These are phyloP conservation scores for Bombardia bombarda DNA, from an alignment of 495 filamentous ascomycete genomes.

Conservation along the genomic window DNA sequence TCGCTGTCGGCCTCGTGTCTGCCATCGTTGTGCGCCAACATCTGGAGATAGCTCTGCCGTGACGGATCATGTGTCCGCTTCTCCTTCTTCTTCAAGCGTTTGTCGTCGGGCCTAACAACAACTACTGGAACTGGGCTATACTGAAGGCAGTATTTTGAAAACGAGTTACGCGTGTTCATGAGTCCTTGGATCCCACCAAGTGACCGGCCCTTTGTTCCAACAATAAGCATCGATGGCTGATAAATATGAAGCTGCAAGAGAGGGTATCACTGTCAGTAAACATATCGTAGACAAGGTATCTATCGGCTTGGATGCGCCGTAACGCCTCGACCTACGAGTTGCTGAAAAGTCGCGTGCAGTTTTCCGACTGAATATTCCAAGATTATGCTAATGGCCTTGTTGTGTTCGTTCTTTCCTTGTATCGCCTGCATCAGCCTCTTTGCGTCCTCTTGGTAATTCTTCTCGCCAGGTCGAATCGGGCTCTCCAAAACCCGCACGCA, in stretches of 20 bases:
- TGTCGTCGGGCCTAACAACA: conserved; percentile 83
- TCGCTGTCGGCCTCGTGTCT: conserved; percentile 47
- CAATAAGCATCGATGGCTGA: conserved; percentile 89
- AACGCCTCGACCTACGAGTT: conserved; percentile 57
- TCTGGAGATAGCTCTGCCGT: conserved; percentile 71
- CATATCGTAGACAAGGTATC: background rate
- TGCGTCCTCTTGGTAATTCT: conserved; percentile 75
- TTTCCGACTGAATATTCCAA: conserved; percentile 90
- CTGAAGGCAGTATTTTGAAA: conserved; percentile 95
- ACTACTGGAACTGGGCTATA: conserved; percentile 96
- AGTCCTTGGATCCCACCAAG: conserved; percentile 84
- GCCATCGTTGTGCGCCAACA: conserved; percentile 60
- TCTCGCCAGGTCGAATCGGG: conserved; percentile 66
- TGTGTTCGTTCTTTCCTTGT: conserved; percentile 74
- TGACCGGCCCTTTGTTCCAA: conserved; percentile 82
- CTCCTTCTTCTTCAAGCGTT: conserved; percentile 84
- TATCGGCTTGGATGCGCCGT: background rate
- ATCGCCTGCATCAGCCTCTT: conserved; percentile 66
- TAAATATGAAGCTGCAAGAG: conserved; percentile 80
- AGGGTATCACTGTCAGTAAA: background rate
- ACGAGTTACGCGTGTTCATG: conserved; percentile 71
- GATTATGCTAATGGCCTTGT: conserved; percentile 79
- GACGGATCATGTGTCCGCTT: conserved; percentile 76
- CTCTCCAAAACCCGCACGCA: conserved; percentile 88
- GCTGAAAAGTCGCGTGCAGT: conserved; percentile 84